Percentiles rank a stretch among this genome's conserved stretches.
phyloP scores from a whole-genome alignment of 257 asterid genomes.

The Solanum chilense region DNA sequence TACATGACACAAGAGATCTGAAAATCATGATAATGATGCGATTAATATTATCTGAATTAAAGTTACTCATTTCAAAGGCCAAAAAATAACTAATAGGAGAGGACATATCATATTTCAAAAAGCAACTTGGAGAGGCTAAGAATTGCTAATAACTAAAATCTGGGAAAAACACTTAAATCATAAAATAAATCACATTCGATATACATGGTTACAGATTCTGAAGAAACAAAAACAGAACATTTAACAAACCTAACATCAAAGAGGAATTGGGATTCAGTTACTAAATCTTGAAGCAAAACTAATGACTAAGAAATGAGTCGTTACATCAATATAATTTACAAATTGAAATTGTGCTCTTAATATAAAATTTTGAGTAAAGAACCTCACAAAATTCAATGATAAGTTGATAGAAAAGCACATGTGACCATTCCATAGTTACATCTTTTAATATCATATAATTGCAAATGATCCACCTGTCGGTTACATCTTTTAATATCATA shows the following conservation, averaged over 20 bases:
- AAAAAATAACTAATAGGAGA: background rate
- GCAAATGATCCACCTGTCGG: too few species aligned
- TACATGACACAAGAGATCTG: background rate
- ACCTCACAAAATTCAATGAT: background rate
- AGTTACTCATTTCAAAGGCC: background rate
- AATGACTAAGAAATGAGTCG: background rate
- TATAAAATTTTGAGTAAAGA: background rate
- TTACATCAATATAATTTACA: background rate
- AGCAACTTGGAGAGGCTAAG: background rate
- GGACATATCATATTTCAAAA: background rate
- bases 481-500: background rate
- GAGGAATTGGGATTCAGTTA: background rate
- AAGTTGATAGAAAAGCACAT: background rate
- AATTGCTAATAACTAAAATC: background rate
- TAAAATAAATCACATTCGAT: background rate
- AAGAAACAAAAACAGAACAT: background rate
- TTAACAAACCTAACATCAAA: background rate
- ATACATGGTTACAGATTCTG: background rate
- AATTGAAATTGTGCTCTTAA: background rate
- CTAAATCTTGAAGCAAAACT: background rate
- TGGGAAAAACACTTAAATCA: background rate
- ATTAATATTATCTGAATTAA: background rate
- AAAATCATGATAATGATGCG: background rate
- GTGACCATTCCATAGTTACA: background rate
- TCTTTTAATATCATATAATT: background rate